Percentiles rank a stretch among this genome's conserved stretches.
These are phyloP conservation scores for Petunia hybrid DNA, from an alignment of 305 asterid genomes.

Conservation along the genomic window DNA sequence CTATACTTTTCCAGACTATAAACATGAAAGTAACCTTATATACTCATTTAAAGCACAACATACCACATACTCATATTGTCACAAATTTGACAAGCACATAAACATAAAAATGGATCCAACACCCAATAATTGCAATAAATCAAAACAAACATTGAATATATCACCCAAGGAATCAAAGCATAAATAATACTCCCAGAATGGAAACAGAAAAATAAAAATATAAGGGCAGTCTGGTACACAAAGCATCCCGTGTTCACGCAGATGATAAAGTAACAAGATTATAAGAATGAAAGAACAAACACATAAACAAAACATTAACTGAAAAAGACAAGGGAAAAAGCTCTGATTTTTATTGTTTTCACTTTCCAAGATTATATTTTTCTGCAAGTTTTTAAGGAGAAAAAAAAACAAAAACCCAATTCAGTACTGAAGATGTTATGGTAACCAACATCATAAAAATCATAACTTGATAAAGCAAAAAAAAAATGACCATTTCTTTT, in stretches of 20 bases:
- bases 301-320: constrained; percentile 2
- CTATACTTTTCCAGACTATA: neutral
- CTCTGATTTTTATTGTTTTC: neutral
- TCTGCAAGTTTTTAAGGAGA: neutral
- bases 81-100: neutral
- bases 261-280: neutral
- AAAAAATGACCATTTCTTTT: neutral
- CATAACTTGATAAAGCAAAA: neutral
- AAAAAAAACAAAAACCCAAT: neutral
- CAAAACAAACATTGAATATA: neutral
- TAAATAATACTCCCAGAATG: neutral
- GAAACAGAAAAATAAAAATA: neutral
- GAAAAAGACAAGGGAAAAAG: neutral
- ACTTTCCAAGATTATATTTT: neutral
- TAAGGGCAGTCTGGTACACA: neutral
- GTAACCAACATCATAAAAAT: neutral
- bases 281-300: neutral
- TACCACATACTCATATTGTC: neutral
- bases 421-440: neutral
- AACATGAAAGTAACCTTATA: neutral
- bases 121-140: neutral
- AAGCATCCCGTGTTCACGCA: too few species aligned
- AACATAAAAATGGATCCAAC: neutral
- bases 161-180: neutral
- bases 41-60: neutral